Evolutionary conservation across 2,329 filamentous ascomycete species (phyloP), one percentile per base, ranked within the genome.

Genomic region (Myriosclerotinia curreyana): DNA sequence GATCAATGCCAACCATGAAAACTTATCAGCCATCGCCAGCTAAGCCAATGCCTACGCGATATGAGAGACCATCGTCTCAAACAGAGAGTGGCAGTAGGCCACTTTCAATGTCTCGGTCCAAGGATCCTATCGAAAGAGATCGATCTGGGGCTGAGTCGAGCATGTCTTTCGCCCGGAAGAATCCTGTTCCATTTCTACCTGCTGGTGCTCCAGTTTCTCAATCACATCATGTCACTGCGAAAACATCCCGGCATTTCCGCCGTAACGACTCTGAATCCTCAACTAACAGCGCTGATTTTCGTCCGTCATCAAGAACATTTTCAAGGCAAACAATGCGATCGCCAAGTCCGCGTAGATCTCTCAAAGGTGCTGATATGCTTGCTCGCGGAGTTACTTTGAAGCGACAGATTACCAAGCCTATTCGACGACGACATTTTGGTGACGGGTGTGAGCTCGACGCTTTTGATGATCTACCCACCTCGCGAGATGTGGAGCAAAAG

Each of bases 391-490:
- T 84, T 62, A 42, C 82, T 58, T 78, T 82, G 8, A 89, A 88
- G 80, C 86, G 89, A 69, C 87, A 89, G 54, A 78, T 96, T 65
- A 93, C 85, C 67, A 90, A 88, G 74, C 92, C 92, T 3, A 82
- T 85, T 44, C 82, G 86, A 49, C 81, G 82, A 66, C 83, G 87
- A 53, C 86, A 91, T 71, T 99, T 96, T 77, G 95, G 95, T 15
- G 92, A 97, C 75, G 95, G 95, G 20, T 90, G 89, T 66, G 95
- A 99, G 76, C 82, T 99, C 42, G 94, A 98, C 70, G 87, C 84
- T 2, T 98, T 99, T 74, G 95, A 99, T 74, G 95, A 99, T 76
- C 79, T 99, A 64, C 94, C 94, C 1, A 98, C 93, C 0, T 97
- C 93, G 20, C 86, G 83, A 15, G 86, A 89, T 66, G 83, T 86